Evolutionary conservation across 192 early-diverging fungal genomes (phyloP).

Genomic region (Phycomyces blakesleeanus): DNA sequence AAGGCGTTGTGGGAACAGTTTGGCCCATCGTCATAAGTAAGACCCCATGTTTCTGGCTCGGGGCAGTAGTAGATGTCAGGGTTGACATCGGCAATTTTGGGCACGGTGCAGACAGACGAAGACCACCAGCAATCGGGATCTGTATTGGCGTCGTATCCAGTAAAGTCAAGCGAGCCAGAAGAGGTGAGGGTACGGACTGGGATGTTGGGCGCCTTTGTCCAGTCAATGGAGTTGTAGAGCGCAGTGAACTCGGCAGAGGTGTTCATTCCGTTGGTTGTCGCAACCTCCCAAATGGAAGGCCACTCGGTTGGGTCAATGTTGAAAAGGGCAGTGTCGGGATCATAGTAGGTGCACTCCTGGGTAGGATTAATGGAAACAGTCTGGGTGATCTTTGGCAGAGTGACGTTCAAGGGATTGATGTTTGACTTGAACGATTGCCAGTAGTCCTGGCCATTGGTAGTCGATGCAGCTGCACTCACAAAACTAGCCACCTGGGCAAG

Average conservation of each 20-base stretch:
- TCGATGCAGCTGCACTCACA: background rate
- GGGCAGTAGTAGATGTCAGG: conserved; percentile 38
- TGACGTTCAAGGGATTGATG: conserved; percentile 6
- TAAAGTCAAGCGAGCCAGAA: conserved; percentile 25
- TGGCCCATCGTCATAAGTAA: conserved; percentile 66
- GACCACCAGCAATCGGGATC: conserved; percentile 43
- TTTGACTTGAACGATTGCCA: conserved; percentile 9
- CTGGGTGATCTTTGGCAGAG: conserved; percentile 18
- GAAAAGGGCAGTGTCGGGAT: conserved; percentile 8
- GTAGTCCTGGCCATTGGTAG: background rate
- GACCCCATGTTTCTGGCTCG: conserved; percentile 40
- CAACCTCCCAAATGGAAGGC: conserved; percentile 19
- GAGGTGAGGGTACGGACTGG: conserved; percentile 22
- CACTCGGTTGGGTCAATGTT: conserved; percentile 12
- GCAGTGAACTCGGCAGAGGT: conserved; percentile 33
- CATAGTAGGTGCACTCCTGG: conserved; percentile 16
- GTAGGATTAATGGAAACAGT: conserved; percentile 11
- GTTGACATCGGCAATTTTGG: conserved; percentile 18
- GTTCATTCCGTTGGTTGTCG: conserved; percentile 25
- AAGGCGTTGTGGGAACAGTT: conserved; percentile 36
- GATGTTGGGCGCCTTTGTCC: conserved; percentile 32
- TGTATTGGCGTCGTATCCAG: conserved; percentile 1
- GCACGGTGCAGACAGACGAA: conserved; percentile 32
- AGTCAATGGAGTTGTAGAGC: conserved; percentile 39
- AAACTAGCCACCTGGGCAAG: background rate